Conservation (phyloP, 495 filamentous ascomycete genomes). For the Trichoderma gamsii region DNA sequence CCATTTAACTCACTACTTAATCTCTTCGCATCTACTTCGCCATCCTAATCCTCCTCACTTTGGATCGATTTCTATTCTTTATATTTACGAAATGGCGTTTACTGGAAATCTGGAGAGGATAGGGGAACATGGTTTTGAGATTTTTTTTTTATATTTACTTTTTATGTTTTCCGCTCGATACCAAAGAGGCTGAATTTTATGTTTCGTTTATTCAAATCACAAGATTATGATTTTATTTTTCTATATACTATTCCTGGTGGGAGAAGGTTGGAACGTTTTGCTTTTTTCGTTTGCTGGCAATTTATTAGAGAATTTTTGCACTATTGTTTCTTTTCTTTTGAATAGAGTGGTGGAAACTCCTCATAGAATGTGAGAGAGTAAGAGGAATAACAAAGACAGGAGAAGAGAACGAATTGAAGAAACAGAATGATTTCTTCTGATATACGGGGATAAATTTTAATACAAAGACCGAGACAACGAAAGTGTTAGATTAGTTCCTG, state of each 20-base stretch:
- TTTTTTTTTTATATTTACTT: not conserved
- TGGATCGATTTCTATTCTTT: not conserved
- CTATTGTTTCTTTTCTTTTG: not conserved
- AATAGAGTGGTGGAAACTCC: not conserved
- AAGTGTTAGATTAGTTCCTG: not conserved
- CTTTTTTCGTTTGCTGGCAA: slow-evolving; percentile 9
- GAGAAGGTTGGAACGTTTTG: too few species aligned
- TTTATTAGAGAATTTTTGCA: not conserved
- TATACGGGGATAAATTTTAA: not conserved
- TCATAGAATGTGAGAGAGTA: slow-evolving; percentile 18
- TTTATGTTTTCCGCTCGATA: slow-evolving; percentile 8
- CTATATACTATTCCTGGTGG: slow-evolving; percentile 4
- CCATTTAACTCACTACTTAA: not conserved
- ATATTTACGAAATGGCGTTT: slow-evolving; percentile 9
- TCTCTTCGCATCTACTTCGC: not conserved
- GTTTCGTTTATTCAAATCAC: not conserved
- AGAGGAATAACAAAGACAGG: slow-evolving; percentile 23
- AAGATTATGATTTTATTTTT: slow-evolving; percentile 3
- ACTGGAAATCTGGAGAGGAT: not conserved
- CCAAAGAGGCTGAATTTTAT: slow-evolving; percentile 8
- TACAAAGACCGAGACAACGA: not conserved
- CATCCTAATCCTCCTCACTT: not conserved
- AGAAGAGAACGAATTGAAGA: slow-evolving; percentile 41
- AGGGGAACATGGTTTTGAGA: not conserved
- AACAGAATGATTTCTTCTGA: slow-evolving; percentile 21